Evolutionary conservation across 2,329 filamentous ascomycete species (phyloP).

Genomic region (Apiospora arundinis): DNA sequence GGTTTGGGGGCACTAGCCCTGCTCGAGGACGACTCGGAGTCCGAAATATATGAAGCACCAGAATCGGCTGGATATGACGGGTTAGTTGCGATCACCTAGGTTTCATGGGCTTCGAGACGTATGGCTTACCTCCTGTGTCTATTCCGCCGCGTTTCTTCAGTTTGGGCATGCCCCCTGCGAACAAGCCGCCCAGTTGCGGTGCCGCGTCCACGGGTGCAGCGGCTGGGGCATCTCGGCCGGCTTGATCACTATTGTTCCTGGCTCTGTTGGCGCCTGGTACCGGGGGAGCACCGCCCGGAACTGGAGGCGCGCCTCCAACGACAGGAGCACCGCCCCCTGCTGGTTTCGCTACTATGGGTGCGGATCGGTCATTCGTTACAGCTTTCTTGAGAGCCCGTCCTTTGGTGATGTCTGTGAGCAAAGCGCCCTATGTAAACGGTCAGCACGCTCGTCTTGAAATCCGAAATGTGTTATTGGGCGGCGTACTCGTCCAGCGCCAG

Average conservation of each 20-base stretch:
- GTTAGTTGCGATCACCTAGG: background rate
- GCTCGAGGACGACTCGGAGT: constrained; percentile 65
- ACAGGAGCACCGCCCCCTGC: constrained; percentile 64
- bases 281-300: constrained; percentile 66
- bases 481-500: constrained; percentile 18
- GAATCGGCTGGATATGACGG: constrained; percentile 60
- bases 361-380: constrained; percentile 90
- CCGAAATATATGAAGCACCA: constrained; percentile 78
- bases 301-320: constrained; percentile 50
- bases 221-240: constrained; percentile 51
- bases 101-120: background rate
- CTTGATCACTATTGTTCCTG: constrained; percentile 84
- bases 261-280: constrained; percentile 69
- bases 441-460: constrained; percentile 4
- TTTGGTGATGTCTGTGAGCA: constrained; percentile 87
- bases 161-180: constrained; percentile 95
- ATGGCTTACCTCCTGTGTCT: constrained; percentile 68
- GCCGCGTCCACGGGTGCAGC: constrained; percentile 61
- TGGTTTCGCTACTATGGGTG: constrained; percentile 69
- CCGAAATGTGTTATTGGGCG: background rate
- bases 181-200: constrained; percentile 85
- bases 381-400: constrained; percentile 82
- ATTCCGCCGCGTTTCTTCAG: constrained; percentile 84
- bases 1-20: constrained; percentile 52
- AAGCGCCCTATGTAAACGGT: constrained; percentile 68